Evolutionary conservation across 352 stramenopile species (phyloP).

Genomic region (Elongisporangium senticosum): DNA sequence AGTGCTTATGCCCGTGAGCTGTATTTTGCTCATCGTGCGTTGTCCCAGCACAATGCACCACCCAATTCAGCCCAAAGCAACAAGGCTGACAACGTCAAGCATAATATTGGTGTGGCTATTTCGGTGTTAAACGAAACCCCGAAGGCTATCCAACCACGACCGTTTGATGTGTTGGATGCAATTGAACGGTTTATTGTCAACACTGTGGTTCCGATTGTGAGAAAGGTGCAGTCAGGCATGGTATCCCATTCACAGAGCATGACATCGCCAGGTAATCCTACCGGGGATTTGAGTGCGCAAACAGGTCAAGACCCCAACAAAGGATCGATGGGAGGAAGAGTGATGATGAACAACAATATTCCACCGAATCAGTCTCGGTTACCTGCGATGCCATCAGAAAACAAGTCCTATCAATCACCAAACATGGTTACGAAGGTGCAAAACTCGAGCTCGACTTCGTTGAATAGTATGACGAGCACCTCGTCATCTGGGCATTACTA

Average conservation of each 20-base stretch:
- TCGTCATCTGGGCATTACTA: not conserved
- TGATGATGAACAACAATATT: conserved; percentile 1
- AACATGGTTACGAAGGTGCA: not conserved
- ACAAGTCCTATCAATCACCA: not conserved
- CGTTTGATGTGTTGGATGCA: conserved; percentile 62
- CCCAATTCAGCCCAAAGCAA: conserved; percentile 52
- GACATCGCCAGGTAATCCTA: conserved; percentile 2
- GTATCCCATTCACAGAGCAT: not conserved
- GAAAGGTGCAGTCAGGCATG: conserved; percentile 34
- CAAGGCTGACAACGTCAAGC: conserved; percentile 77
- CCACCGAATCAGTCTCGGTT: conserved; percentile 6
- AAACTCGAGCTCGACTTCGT: not conserved
- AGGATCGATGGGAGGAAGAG: not conserved
- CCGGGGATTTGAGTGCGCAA: not conserved
- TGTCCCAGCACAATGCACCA: conserved; percentile 58
- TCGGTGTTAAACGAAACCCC: conserved; percentile 49
- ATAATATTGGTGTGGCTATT: conserved; percentile 73
- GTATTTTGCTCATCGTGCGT: conserved; percentile 51
- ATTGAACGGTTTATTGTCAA: conserved; percentile 81
- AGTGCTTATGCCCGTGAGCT: conserved; percentile 39
- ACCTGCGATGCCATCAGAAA: not conserved
- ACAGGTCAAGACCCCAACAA: not conserved
- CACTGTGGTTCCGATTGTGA: conserved; percentile 72
- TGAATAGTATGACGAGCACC: not conserved
- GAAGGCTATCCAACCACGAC: conserved; percentile 42